Evolutionary conservation across 257 asterid species (phyloP), one percentile per base, ranked within the genome.

Genomic region (Solanum pimpinellifolium): DNA sequence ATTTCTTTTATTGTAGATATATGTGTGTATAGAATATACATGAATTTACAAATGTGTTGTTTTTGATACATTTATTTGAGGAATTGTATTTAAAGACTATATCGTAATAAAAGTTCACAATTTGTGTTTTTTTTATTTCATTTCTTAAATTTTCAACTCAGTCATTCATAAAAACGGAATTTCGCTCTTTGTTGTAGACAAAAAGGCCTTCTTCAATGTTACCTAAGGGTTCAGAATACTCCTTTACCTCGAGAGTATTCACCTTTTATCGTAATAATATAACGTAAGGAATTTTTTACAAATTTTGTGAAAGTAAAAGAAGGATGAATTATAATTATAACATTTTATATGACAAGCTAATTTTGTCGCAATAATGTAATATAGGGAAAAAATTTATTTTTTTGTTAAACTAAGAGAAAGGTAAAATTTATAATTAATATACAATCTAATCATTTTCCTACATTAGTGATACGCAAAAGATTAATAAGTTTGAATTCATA

Each of bases 1-100:
- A 37, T 69, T 70, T 20, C 29, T 90, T 7, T 16, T 83, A 49
- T 11, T 89, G n/a, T 86, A 88, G n/a, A 25, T 88, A 21, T 90
- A 35, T 39, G 41, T 33, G 56, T 23, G 5, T 69, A 7, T 86
- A 86, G 68, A 15, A 4, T 69, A 13, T 86, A 75, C 88, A 83
- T 83, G 66, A 59, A 1, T 23, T 27, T 68, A 25, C 13, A 42
- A 18, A 72, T 52, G n/a, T 75, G 37, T 29, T 42, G 44, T 60
- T 12, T 59, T 39, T 72, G 41, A 47, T 56, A 18, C n/a, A 56
- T 56, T 56, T 7, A 7, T 56, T 56, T 0, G 65, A 56, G 46
- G 49, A 49, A 60, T 77, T 62, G 68, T 75, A 46, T 75, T 27
- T 25, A n/a, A 2, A 16, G 42, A 69, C n/a, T 31, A 78, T 77